Evolutionary conservation across 305 asterid genomes (phyloP), one percentile per base, ranked within the genome.

Genomic region (Fraxinus ornus): DNA sequence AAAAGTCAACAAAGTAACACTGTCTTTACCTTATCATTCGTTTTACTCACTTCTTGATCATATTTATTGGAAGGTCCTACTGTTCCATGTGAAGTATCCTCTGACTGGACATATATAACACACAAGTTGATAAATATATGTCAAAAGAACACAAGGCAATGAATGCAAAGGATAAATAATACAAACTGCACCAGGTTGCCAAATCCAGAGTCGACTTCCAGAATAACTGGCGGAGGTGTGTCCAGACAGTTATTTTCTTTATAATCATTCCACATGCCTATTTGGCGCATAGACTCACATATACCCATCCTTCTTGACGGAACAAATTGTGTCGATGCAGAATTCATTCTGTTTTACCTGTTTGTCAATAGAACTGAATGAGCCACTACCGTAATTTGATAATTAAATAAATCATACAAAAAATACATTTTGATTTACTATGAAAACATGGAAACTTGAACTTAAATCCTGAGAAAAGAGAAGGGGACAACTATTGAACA

Each of bases 241-340:
- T 89, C 93, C 17, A 89, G 82, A 84, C 83, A 93, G 68, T 86
- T 88, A 88, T 83, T 86, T 26, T 84, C 93, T 88, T 88, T 90
- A 84, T 92, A 95, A 79, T 93, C 98, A 52, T 83, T 92, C 98
- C 98, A 95, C 94, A 89, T 90, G 82, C 87, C 86, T 87, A 95
- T 82, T 76, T 88, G 97, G 79, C 88, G 97, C 76, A 91, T 83
- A 3, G 96, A 92, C 37, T 95, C 98, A 22, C 89, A 95, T 76
- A 92, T 77, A 57, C 95, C 97, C 96, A 95, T 93, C 83, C 95
- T 89, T 70, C 93, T 86, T 1, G 97, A 85, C 36, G 97, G 95
- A 77, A 91, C 91, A 84, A 93, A 95, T 77, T 90, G 94, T 1
- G 95, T 87, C 15, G 95, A 87, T 39, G 95, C 76, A 10, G 96